These are phyloP conservation scores for Aristolochia californica DNA, from an alignment of 164 flowering plant genomes.

Conservation along the genomic window DNA sequence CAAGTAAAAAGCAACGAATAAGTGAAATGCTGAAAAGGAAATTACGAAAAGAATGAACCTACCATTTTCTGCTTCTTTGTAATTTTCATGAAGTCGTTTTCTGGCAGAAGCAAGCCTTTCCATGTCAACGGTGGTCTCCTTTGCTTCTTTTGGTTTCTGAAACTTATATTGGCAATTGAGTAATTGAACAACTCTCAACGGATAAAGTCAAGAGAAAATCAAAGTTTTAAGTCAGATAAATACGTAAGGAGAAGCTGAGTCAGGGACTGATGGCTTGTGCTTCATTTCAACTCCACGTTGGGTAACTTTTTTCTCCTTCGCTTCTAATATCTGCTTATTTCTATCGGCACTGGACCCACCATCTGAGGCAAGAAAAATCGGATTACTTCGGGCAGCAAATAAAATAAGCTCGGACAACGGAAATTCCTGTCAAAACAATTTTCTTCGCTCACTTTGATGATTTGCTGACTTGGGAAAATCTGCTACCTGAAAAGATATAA, in stretches of 20 bases:
- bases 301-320: conserved; percentile 31
- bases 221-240: conserved; percentile 1
- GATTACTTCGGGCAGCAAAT: not conserved
- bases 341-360: conserved; percentile 58
- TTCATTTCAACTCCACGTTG: conserved; percentile 33
- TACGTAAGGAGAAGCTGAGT: conserved; percentile 33
- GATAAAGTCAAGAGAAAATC: conserved; percentile 1
- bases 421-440: not conserved
- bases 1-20: not conserved
- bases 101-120: conserved; percentile 83
- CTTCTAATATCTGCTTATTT: conserved; percentile 33
- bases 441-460: conserved; percentile 52
- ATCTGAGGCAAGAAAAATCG: conserved; percentile 20
- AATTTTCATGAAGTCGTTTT: conserved; percentile 77
- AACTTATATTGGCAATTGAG: not conserved
- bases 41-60: not conserved
- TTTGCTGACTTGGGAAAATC: conserved; percentile 73
- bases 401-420: not conserved
- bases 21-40: not conserved
- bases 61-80: conserved; percentile 95
- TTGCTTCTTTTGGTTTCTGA: conserved; percentile 49
- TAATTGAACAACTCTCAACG: not conserved
- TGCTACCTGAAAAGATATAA: conserved; percentile 39
- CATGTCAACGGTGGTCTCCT: conserved; percentile 35
- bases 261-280: conserved; percentile 24